Base-by-base conservation (phyloP, 116 monocot species). In the Dioscorea cayenensis region DNA sequence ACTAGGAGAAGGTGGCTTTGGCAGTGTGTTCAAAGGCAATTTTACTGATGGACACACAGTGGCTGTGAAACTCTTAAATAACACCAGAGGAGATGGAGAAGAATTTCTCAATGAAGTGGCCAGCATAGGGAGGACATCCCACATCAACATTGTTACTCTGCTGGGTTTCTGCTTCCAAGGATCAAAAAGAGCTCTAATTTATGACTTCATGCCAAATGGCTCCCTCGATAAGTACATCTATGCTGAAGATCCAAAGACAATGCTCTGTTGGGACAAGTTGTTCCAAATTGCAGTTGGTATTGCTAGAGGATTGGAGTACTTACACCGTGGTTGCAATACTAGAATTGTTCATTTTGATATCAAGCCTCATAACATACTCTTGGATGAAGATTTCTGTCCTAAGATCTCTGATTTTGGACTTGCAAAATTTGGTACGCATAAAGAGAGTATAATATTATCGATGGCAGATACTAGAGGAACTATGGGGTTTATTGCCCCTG, bases 361-460 rank as follows among this genome's bases (percentile, higher is more conserved):
- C 50, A 95, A 91, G 67, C 84, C 95, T 48, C 74, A 70, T 63
- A 95, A 95, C 81, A 91, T 95, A 37, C 77, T 95, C 2, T 76
- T 95, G 7, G 91, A 91, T 64, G 27, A 66, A 20, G 25, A 70
- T 12, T 92, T 80, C 74, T 71, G 71, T 5, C 86, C 82, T 18
- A 92, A 92, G 51, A 84, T 92, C 0, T 88, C 82, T 2, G 92
- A 92, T 37, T 92, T 92, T 11, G 92, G 92, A 4, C 82, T 92
- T 1, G 86, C 89, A 0, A 79, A 88, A 23, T 77, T 84, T 29
- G 76, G 84, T 36, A 82, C 81, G 0, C 28, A 68, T 3, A 48
- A 84, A 7, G 84, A 66, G 61, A 84, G 86, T 0, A 82, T 86
- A 29, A 82, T 86, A 29, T 78, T 92, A 7, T 86, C 86, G 23